Evolutionary conservation across 495 filamentous ascomycete genomes (phyloP), one percentile per base, ranked within the genome.

Genomic region (Hyaloscypha finlandica): DNA sequence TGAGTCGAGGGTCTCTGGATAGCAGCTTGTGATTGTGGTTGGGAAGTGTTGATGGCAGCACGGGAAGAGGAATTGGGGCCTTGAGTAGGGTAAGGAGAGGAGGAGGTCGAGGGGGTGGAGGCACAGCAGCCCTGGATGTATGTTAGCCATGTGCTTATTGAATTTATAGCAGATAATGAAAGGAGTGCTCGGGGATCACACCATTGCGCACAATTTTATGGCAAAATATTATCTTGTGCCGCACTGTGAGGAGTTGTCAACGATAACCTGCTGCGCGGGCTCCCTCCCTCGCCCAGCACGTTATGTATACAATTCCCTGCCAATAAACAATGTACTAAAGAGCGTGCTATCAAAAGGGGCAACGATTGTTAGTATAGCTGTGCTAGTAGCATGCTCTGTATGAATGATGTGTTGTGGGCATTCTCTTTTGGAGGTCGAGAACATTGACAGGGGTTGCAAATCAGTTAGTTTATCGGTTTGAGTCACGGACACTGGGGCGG

Each of bases 101-200:
- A 68, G 3, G 68, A 39, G 29, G 20, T 32, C 14, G 52, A 57
- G 25, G 61, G 57, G 30, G 42, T 64, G n/a, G 70, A 72, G 31
- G 37, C 45, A 55, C 72, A 72, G 56, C 71, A 73, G 54, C 68
- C 70, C 71, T 74, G 35, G n/a, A 11, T 6, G 22, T 20, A 61
- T 6, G 14, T 20, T 14, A 59, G 20, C 25, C 32, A 37, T 29
- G 35, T 6, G 39, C 8, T 59, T 25, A 32, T 25, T 16, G 19
- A n/a, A 20, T 1, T 8, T 20, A 16, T 32, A 14, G n/a, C 25
- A 53, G 30, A 60, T n/a, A 2, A 25, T 1, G n/a, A 22, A 61
- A 48, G 22, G 11, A 25, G 25, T 25, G 25, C 25, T 25, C n/a
- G 37, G 6, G 45, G 2, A 53, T 30, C 61, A 25, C 55, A 67